These are phyloP conservation scores for Trichoderma oligosporum DNA, from an alignment of 2,329 filamentous ascomycete species.

Conservation along the genomic window DNA sequence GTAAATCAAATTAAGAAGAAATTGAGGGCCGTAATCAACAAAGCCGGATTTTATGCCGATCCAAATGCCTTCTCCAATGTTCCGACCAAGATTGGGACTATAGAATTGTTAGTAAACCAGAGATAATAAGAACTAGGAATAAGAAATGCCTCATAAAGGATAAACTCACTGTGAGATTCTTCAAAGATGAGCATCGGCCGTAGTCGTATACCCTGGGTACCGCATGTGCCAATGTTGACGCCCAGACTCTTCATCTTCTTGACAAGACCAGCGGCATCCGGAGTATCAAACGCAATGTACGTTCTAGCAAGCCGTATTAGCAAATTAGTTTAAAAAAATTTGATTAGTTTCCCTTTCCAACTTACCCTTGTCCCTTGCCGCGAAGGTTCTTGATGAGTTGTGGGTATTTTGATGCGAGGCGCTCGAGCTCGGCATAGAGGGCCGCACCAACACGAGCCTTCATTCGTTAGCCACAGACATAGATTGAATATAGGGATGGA, in stretches of 20 bases:
- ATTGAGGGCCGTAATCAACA: background rate
- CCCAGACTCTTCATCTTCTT: conserved; percentile 67
- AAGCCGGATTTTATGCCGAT: conserved; percentile 3
- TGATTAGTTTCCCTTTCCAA: background rate
- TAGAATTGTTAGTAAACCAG: background rate
- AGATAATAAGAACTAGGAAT: no score
- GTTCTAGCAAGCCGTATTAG: conserved; percentile 40
- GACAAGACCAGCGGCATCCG: conserved; percentile 64
- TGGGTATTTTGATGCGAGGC: conserved; percentile 62
- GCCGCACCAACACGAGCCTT: conserved; percentile 61
- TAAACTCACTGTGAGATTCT: conserved; percentile 54
- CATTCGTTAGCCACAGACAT: background rate
- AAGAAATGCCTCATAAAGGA: background rate
- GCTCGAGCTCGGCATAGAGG: conserved; percentile 62
- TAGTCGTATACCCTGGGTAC: conserved; percentile 64
- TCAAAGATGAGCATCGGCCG: conserved; percentile 81
- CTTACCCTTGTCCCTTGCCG: conserved; percentile 64
- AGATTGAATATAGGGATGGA: no score
- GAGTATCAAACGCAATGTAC: conserved; percentile 77
- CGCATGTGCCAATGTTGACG: conserved; percentile 75
- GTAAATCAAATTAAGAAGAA: background rate
- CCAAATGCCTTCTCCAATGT: conserved; percentile 11
- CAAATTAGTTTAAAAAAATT: background rate
- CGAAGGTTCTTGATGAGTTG: conserved; percentile 68
- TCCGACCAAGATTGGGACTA: conserved; percentile 6